Evolutionary conservation across 768 basidiomycete genomes (phyloP).

Genomic region (Ramaria sp.): DNA sequence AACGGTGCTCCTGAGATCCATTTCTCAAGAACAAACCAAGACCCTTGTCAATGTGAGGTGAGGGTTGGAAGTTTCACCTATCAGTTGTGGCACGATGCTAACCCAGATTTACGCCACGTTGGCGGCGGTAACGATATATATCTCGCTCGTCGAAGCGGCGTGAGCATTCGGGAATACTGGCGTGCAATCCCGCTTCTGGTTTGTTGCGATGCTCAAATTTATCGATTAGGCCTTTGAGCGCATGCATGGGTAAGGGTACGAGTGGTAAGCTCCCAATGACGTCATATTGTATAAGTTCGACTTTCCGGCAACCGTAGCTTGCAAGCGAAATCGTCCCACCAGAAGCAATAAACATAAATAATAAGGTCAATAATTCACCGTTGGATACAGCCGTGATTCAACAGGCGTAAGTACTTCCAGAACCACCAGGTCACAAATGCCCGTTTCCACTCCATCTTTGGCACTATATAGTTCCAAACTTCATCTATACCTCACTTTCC

Average conservation of each 20-base stretch:
- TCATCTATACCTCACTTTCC: no score
- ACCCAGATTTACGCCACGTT: constrained; percentile 79
- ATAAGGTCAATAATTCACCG: no score
- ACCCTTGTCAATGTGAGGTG: constrained; percentile 32
- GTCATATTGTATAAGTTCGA: not conserved
- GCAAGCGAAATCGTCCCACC: no score
- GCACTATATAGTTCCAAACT: no score
- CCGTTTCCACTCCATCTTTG: no score
- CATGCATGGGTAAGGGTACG: not conserved
- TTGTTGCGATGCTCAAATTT: not conserved
- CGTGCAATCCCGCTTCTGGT: not conserved
- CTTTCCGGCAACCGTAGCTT: no score
- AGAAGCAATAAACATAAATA: no score
- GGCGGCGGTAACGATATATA: constrained; percentile 54
- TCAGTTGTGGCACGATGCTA: constrained; percentile 15
- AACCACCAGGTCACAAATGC: no score
- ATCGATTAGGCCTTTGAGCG: not conserved
- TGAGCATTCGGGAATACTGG: no score
- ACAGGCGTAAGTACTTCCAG: no score
- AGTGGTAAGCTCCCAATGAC: not conserved
- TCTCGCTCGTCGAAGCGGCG: constrained; percentile 12
- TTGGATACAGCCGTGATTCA: no score
- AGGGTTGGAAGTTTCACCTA: not conserved
- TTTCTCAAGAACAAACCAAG: constrained; percentile 70
- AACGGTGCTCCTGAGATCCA: constrained; percentile 65